Percentiles rank a stretch among this genome's conserved stretches.
Conservation (phyloP, 116 monocot species). For the Zostera marina region DNA sequence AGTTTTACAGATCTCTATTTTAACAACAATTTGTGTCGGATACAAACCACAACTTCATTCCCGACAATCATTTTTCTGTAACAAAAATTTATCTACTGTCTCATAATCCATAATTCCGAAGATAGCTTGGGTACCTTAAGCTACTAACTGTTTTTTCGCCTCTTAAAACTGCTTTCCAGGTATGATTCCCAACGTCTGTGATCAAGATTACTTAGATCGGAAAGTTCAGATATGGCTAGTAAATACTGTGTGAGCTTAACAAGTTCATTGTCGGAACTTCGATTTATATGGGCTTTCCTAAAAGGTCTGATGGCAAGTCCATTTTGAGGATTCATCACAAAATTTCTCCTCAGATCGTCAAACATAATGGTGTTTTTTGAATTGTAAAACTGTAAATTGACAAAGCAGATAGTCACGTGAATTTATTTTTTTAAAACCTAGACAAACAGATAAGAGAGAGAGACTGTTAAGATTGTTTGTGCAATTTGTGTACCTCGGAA, state of each 20-base stretch:
- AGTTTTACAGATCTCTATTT: too few species aligned
- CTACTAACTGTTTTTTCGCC: constrained; percentile 43
- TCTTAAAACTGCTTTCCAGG: constrained; percentile 38
- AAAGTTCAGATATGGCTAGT: constrained; percentile 71
- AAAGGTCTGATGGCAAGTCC: constrained; percentile 84
- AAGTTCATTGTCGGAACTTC: constrained; percentile 64
- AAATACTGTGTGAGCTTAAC: constrained; percentile 71
- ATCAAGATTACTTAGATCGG: constrained; percentile 64
- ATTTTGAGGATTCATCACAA: constrained; percentile 99
- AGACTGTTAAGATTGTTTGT: neutral
- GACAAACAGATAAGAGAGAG: neutral
- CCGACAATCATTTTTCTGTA: too few species aligned
- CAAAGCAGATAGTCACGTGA: neutral
- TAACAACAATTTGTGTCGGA: too few species aligned
- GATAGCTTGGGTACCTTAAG: neutral
- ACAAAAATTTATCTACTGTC: too few species aligned
- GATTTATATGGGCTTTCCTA: constrained; percentile 64
- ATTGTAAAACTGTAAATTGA: constrained; percentile 58
- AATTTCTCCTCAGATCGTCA: constrained; percentile 89
- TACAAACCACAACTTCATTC: too few species aligned
- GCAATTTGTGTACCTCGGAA: constrained; percentile 45
- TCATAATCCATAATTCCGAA: too few species aligned
- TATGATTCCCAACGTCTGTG: constrained; percentile 70
- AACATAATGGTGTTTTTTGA: constrained; percentile 86
- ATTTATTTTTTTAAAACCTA: too few species aligned